A percentile compares a stretch with the other conserved stretches of the same genome.
Evolutionary conservation across 441 rosid species (phyloP).

Genomic region (Adansonia rubrostipa): DNA sequence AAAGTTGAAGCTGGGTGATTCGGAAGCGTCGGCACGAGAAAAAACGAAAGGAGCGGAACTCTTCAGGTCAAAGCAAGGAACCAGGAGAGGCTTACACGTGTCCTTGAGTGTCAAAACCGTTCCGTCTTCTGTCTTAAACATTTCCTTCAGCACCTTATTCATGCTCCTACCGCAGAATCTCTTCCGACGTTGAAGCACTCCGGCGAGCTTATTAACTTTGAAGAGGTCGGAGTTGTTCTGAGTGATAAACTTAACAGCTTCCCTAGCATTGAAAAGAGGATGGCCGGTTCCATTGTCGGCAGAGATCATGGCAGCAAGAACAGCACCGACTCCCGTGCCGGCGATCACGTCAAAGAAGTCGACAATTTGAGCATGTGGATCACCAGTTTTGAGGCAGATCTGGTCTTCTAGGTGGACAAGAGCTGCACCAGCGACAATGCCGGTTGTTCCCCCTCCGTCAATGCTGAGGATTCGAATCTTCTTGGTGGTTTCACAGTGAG

Average conservation of each 20-base stretch:
- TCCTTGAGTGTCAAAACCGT: conserved; percentile 68
- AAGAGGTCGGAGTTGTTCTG: conserved; percentile 63
- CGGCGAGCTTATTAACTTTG: conserved; percentile 34
- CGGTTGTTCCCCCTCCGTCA: conserved; percentile 86
- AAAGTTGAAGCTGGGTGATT: conserved; percentile 85
- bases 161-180: conserved; percentile 68
- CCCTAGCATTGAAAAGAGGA: conserved; percentile 71
- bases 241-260: conserved; percentile 52
- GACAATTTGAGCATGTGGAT: conserved; percentile 65
- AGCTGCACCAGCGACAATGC: conserved; percentile 70
- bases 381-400: conserved; percentile 78
- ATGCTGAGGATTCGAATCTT: conserved; percentile 82
- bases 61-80: conserved; percentile 91
- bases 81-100: conserved; percentile 92
- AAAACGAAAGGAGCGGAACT: conserved; percentile 95
- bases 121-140: conserved; percentile 67
- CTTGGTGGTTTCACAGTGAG: conserved; percentile 67
- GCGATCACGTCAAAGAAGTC: conserved; percentile 90
- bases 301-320: conserved; percentile 73
- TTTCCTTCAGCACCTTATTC: conserved; percentile 66
- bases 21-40: conserved; percentile 94
- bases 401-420: conserved; percentile 81
- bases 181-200: conserved; percentile 49
- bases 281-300: conserved; percentile 78
- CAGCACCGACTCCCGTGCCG: conserved; percentile 86